Evolutionary conservation across 176 grass and related monocot genomes (phyloP).

Genomic region (Oropetium thomaeum): DNA sequence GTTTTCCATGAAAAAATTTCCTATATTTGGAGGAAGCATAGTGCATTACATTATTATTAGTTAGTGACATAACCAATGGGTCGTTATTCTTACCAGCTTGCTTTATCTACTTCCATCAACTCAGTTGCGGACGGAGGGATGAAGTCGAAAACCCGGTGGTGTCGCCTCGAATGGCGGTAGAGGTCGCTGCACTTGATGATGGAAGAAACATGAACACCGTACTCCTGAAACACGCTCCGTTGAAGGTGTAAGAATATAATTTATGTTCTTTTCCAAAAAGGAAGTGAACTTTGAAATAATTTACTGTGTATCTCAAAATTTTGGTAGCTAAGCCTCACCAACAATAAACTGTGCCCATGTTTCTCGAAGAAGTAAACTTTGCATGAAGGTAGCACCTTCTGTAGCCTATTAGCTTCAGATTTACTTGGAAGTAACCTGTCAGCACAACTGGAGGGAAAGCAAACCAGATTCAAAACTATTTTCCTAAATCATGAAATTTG

Average conservation of each 20-base stretch:
- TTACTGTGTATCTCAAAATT: neutral
- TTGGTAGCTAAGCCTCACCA: conserved; percentile 41
- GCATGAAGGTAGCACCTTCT: conserved; percentile 46
- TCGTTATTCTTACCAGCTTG: conserved; percentile 35
- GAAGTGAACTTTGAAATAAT: neutral
- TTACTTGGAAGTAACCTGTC: conserved; percentile 72
- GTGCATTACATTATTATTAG: neutral
- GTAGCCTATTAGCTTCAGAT: conserved; percentile 58
- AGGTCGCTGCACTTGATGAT: conserved; percentile 58
- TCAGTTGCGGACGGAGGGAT: conserved; percentile 55
- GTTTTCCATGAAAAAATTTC: neutral
- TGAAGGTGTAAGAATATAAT: neutral
- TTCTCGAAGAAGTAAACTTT: conserved; percentile 58
- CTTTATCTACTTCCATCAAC: conserved; percentile 45
- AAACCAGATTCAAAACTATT: neutral
- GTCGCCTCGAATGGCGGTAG: conserved; percentile 46
- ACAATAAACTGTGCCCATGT: conserved; percentile 64
- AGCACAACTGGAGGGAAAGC: conserved; percentile 41
- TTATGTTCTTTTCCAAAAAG: conserved; percentile 1
- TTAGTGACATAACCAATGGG: neutral
- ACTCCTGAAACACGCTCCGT: conserved; percentile 39
- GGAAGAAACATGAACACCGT: conserved; percentile 57
- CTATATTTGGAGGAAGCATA: neutral
- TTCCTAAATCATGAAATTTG: neutral
- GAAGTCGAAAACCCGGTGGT: conserved; percentile 57